phyloP scores from a whole-genome alignment of 2,329 filamentous ascomycete genomes.

The Ilyonectria mors-panacis region DNA sequence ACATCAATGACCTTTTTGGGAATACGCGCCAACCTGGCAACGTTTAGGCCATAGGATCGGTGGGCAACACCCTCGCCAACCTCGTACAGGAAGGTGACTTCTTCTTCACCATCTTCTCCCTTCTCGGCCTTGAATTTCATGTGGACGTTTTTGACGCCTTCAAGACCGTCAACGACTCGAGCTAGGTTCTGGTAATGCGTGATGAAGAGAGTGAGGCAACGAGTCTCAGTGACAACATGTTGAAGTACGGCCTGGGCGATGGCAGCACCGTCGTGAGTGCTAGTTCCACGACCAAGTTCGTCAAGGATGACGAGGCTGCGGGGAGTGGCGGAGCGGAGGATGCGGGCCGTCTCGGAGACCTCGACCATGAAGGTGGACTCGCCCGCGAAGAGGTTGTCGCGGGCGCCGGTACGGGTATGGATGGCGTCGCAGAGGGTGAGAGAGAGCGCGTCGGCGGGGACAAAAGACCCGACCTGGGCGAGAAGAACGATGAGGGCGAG shows the following conservation, averaged over 20 bases:
- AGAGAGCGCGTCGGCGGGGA: conserved; percentile 81
- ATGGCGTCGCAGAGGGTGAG: conserved; percentile 92
- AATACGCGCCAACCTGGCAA: conserved; percentile 87
- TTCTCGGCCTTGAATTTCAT: conserved; percentile 82
- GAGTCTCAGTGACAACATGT: conserved; percentile 81
- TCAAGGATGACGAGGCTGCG: conserved; percentile 92
- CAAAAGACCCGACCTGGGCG: conserved; percentile 94
- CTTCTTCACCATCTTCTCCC: conserved; percentile 70
- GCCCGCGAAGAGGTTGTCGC: conserved; percentile 94
- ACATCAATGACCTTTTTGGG: conserved; percentile 83
- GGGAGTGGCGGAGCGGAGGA: conserved; percentile 89
- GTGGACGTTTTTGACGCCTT: conserved; percentile 87
- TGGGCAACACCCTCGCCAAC: conserved; percentile 93
- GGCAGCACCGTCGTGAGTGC: conserved; percentile 95
- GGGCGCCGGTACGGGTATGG: conserved; percentile 95
- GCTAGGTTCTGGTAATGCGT: conserved; percentile 95
- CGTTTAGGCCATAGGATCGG: conserved; percentile 94
- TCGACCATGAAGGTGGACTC: conserved; percentile 99
- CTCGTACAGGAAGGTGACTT: conserved; percentile 96
- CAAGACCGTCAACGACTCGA: conserved; percentile 77
- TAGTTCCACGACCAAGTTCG: conserved; percentile 93
- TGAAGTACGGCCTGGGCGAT: conserved; percentile 94
- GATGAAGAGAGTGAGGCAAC: conserved; percentile 92
- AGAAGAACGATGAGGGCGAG: conserved; percentile 94
- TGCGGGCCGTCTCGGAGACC: conserved; percentile 90